Evolutionary conservation across 1,284 basidiomycete species (phyloP).

Genomic region (Ustilago nuda): DNA sequence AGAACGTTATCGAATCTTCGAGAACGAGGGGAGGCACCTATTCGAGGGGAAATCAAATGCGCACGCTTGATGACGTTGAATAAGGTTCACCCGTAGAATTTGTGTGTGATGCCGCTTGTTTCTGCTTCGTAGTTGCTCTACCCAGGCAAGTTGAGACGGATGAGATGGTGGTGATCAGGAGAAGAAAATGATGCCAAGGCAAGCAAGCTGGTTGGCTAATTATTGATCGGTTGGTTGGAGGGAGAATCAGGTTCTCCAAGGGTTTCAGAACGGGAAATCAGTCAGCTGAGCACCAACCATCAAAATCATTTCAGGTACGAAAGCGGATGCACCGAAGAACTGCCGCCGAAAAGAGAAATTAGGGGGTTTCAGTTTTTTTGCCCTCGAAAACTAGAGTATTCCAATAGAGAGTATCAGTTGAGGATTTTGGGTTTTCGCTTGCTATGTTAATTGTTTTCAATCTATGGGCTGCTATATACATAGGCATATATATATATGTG

Average conservation of each 20-base stretch:
- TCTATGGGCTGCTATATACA: too few relatives aligned
- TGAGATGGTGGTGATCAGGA: conserved; percentile 14
- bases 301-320: too few relatives aligned
- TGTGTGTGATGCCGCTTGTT: not conserved
- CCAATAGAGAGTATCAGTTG: too few relatives aligned
- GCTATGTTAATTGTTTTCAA: too few relatives aligned
- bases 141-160: not conserved
- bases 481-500: too few relatives aligned
- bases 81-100: not conserved
- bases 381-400: too few relatives aligned
- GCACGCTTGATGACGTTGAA: conserved; percentile 1
- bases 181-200: conserved; percentile 4
- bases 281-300: too few relatives aligned
- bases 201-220: not conserved
- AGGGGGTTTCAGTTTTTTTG: too few relatives aligned
- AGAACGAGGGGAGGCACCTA: not conserved
- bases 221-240: not conserved
- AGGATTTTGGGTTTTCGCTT: too few relatives aligned
- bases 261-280: too few relatives aligned
- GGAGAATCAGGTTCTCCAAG: not conserved
- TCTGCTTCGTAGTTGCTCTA: not conserved
- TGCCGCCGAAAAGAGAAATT: too few relatives aligned
- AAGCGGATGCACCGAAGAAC: too few relatives aligned
- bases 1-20: not conserved
- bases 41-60: conserved; percentile 1